phyloP scores from a whole-genome alignment of 1,284 basidiomycete species.

The Omphalotus olearius region DNA sequence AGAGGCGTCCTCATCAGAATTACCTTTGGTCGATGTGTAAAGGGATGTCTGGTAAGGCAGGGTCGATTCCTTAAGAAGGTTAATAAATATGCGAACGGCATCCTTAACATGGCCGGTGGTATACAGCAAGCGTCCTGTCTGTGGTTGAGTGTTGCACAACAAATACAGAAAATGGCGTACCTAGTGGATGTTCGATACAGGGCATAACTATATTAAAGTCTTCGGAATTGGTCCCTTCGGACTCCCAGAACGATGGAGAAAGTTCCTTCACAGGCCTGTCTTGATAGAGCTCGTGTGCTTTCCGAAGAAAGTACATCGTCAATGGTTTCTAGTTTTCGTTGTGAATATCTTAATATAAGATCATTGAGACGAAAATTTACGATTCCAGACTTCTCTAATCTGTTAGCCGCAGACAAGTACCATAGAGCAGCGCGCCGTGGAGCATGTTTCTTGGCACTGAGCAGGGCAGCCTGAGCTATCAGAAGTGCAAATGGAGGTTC shows the following conservation, averaged over 20 bases:
- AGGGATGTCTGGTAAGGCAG: constrained; percentile 15
- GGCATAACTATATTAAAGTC: constrained; percentile 60
- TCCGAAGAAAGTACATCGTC: constrained; percentile 73
- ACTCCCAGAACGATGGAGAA: constrained; percentile 76
- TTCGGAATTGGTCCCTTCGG: constrained; percentile 42
- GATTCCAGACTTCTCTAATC: constrained; percentile 75
- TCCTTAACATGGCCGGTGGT: constrained; percentile 69
- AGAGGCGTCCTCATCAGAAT: constrained; percentile 14
- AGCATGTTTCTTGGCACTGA: constrained; percentile 55
- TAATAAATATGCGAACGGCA: constrained; percentile 67
- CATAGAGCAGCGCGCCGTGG: constrained; percentile 65
- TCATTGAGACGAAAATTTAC: constrained; percentile 38
- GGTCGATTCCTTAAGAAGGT: constrained; percentile 44
- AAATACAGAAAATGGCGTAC: constrained; percentile 28
- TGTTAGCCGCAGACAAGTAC: constrained; percentile 70
- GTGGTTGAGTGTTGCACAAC: constrained; percentile 5
- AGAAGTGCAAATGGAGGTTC: constrained; percentile 73
- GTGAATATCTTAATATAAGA: constrained; percentile 2
- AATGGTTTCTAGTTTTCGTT: constrained; percentile 60
- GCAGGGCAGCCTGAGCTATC: constrained; percentile 68
- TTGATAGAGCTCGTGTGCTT: constrained; percentile 58
- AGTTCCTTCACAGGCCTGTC: constrained; percentile 46
- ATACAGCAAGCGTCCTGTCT: constrained; percentile 66
- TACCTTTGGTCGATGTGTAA: constrained; percentile 19
- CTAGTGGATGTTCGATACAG: constrained; percentile 74